Conservation (phyloP, 768 basidiomycete species). For the Boletus rubescentipes region DNA sequence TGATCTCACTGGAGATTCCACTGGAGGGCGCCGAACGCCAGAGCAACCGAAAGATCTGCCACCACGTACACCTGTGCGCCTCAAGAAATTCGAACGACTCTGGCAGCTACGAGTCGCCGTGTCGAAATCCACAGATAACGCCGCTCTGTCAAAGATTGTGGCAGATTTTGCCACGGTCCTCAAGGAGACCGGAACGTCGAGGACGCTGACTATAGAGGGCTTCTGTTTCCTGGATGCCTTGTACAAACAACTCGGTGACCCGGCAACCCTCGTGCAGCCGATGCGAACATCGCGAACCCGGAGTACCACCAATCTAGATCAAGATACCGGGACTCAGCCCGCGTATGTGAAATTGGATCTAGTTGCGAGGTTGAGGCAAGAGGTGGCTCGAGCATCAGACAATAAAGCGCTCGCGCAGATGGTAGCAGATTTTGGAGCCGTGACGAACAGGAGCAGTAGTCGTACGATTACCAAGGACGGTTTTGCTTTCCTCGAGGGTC, state of each 20-base stretch:
- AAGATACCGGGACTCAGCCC: constrained; percentile 41
- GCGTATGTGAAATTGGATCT: constrained; percentile 57
- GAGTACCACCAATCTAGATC: constrained; percentile 42
- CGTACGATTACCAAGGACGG: constrained; percentile 79
- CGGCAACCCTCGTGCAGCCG: constrained; percentile 56
- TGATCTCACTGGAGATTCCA: constrained; percentile 42
- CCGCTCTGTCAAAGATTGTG: constrained; percentile 51
- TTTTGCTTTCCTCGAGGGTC: constrained; percentile 62
- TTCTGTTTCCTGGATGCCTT: constrained; percentile 69
- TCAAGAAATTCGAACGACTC: constrained; percentile 49
- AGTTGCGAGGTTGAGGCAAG: constrained; percentile 54
- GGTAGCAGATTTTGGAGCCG: constrained; percentile 67
- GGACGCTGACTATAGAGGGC: constrained; percentile 66
- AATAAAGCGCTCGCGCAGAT: constrained; percentile 61
- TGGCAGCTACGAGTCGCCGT: constrained; percentile 44
- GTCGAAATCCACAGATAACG: constrained; percentile 52
- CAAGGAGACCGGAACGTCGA: constrained; percentile 60
- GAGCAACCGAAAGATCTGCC: constrained; percentile 19
- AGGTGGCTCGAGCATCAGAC: constrained; percentile 48
- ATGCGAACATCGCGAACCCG: constrained; percentile 45
- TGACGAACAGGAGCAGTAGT: constrained; percentile 66
- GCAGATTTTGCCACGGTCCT: constrained; percentile 61
- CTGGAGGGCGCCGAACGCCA: constrained; percentile 33
- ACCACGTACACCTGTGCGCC: constrained; percentile 32
- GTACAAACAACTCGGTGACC: constrained; percentile 69